Evolutionary conservation across 441 rosid genomes (phyloP).

Genomic region (Cnidoscolus chayamansa): DNA sequence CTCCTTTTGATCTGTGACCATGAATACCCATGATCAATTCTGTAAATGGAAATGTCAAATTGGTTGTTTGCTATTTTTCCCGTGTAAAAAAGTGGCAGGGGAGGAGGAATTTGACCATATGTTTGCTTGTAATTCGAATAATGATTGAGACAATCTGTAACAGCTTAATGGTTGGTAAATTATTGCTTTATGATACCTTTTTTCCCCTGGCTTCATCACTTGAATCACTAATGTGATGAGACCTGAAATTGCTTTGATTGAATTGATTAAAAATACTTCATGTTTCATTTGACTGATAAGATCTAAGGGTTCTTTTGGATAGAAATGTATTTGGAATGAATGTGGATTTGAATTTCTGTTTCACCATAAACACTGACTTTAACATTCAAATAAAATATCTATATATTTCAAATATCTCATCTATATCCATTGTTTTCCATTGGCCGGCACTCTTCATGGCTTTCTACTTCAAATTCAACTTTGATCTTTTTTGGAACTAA

Average conservation of each 20-base stretch:
- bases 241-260: neutral
- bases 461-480: neutral
- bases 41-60: neutral
- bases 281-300: neutral
- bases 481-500: neutral
- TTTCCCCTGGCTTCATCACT: neutral
- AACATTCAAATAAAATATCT: no score
- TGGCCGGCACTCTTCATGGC: neutral
- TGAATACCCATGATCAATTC: neutral
- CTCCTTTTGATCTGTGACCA: neutral
- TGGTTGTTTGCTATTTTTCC: neutral
- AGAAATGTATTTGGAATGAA: neutral
- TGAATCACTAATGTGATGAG: neutral
- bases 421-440: neutral
- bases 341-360: neutral
- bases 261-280: neutral
- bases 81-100: neutral
- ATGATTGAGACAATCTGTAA: neutral
- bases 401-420: no score
- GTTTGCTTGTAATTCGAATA: neutral
- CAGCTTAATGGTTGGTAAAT: neutral
- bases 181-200: neutral
- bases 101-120: conserved; percentile 2
- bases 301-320: neutral
- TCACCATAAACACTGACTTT: no score